Percentiles rank a stretch among this genome's conserved stretches.
phyloP scores from a whole-genome alignment of 768 basidiomycete genomes.

The Lentinula guzmanii region DNA sequence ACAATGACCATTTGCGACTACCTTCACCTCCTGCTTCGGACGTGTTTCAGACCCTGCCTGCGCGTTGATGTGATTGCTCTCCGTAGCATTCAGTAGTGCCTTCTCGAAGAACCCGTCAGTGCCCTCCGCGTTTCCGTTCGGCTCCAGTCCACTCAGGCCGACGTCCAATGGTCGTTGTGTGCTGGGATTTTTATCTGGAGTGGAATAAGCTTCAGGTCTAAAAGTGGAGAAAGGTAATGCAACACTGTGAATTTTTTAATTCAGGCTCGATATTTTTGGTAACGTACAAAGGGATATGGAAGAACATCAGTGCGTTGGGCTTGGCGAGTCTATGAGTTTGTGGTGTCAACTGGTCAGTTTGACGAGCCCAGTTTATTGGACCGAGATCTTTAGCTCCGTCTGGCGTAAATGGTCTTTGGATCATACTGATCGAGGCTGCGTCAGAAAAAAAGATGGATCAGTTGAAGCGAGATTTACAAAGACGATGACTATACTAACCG shows the following conservation, averaged over 20 bases:
- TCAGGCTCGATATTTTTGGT: background rate
- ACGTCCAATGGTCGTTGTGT: slow-evolving; percentile 63
- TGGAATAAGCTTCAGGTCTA: slow-evolving; percentile 70
- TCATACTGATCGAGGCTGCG: slow-evolving; percentile 55
- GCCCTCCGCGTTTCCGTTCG: slow-evolving; percentile 54
- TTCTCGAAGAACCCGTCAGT: slow-evolving; percentile 84
- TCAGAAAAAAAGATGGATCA: background rate
- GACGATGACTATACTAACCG: slow-evolving; percentile 25
- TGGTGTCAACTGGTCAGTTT: slow-evolving; percentile 55
- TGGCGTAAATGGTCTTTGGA: slow-evolving; percentile 80
- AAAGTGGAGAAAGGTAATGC: background rate
- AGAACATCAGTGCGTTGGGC: slow-evolving; percentile 95
- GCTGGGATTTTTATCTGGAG: slow-evolving; percentile 57
- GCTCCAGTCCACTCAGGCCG: slow-evolving; percentile 58
- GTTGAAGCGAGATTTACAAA: too few species aligned
- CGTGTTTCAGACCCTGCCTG: slow-evolving; percentile 25
- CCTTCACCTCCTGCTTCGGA: slow-evolving; percentile 66
- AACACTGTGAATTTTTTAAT: background rate
- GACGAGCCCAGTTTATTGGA: slow-evolving; percentile 53
- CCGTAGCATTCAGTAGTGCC: slow-evolving; percentile 64
- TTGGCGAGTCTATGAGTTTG: slow-evolving; percentile 62
- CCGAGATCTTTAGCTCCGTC: slow-evolving; percentile 70
- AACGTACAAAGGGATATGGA: slow-evolving; percentile 90
- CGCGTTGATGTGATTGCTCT: slow-evolving; percentile 56
- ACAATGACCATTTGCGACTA: slow-evolving; percentile 85